A percentile compares a stretch with the other conserved stretches of the same genome.
Evolutionary conservation across 2,329 filamentous ascomycete genomes (phyloP).

Genomic region (Botrytis porri): DNA sequence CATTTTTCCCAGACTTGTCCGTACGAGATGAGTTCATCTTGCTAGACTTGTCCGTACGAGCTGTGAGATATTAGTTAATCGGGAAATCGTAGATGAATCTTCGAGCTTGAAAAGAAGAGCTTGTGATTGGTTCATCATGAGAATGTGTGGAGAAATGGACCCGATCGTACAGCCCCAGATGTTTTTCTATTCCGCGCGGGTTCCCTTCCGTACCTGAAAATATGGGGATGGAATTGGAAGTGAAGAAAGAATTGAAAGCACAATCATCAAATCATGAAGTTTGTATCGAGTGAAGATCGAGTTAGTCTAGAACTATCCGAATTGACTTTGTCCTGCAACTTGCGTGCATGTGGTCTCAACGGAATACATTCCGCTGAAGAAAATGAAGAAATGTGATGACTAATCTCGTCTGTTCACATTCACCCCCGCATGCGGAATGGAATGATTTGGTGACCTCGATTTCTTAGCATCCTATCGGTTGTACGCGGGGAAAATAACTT

Average conservation of each 20-base stretch:
- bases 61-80: background rate
- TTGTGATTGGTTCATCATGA: background rate
- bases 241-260: background rate
- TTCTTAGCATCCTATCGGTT: background rate
- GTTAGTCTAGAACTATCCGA: background rate
- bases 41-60: background rate
- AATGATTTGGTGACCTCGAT: background rate
- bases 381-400: background rate
- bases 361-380: constrained; percentile 1
- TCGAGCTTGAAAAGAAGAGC: background rate
- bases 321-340: background rate
- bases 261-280: background rate
- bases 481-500: constrained; percentile 1
- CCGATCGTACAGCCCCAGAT: background rate
- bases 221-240: background rate
- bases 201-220: constrained; percentile 8
- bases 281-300: background rate
- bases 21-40: background rate
- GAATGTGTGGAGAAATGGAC: background rate
- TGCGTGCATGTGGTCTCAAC: background rate
- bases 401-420: background rate
- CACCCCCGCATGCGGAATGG: constrained; percentile 10
- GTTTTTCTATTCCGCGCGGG: constrained; percentile 9
- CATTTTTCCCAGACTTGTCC: background rate
- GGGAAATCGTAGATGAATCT: background rate